Evolutionary conservation across 2,329 filamentous ascomycete species (phyloP), one percentile per base, ranked within the genome.

Genomic region (Exophiala oligosperma): DNA sequence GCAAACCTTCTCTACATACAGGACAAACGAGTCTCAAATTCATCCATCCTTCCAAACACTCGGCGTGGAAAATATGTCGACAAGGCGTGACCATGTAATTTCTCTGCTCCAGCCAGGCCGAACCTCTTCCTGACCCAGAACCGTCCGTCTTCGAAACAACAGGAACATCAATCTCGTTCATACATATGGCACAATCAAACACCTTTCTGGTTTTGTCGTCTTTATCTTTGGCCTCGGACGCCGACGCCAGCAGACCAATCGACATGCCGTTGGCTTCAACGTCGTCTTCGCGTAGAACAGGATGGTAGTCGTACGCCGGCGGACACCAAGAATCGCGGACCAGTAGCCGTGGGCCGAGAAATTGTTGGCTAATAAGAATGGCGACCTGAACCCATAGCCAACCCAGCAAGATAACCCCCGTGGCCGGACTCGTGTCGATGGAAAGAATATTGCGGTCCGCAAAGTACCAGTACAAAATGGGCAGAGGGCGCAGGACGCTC

Each of bases 31-130:
- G 75, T 57, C 93, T 79, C 72, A 95, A 92, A 70, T 90, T 84
- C 89, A 99, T 94, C 94, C 94, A 97, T 40, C 91, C 92, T 76
- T 97, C 93, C 66, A 99, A 77, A 73, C 94, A 99, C 32, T 82
- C 79, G 56, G 87, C 94, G 71, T 99, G 94, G 72, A 99, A 99
- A 49, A 97, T 92, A 76, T 99, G 94, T 55, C 92, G 81, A 73
- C 94, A 99, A 49, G 94, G 94, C 57, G 94, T 99, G 23, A 97
- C 91, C 94, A 99, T 99, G 75, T 97, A 97, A 66, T 84, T 81
- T 50, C 92, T 84, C 60, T 93, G 81, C 32, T 90, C 89, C 65
- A 97, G 80, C 55, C 96, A 84, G 73, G 64, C 74, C 14, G 76
- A 64, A 46, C 77, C 72, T 28, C 75, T 70, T 59, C 71, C 70